Evolutionary conservation across 2,329 filamentous ascomycete species (phyloP).

Genomic region (Microascus cirrosus): DNA sequence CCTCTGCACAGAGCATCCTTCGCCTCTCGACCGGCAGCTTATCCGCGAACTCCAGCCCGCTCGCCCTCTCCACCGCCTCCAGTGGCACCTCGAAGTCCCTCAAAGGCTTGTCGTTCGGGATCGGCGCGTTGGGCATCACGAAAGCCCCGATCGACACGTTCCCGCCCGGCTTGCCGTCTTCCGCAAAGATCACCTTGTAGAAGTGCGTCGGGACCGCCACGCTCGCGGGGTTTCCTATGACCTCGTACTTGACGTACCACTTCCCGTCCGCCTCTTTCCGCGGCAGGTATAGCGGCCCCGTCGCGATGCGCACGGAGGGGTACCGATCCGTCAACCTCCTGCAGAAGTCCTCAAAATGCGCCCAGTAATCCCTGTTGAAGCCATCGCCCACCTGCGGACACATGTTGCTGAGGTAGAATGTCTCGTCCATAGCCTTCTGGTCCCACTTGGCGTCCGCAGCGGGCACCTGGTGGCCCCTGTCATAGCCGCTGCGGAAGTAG

Average conservation of each 20-base stretch:
- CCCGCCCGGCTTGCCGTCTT: constrained; percentile 60
- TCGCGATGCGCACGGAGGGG: constrained; percentile 82
- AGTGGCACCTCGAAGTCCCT: constrained; percentile 90
- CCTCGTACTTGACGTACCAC: constrained; percentile 92
- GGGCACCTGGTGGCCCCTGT: constrained; percentile 92
- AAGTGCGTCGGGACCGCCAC: constrained; percentile 97
- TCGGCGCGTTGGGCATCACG: constrained; percentile 83
- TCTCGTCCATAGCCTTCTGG: constrained; percentile 88
- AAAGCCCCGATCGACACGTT: constrained; percentile 88
- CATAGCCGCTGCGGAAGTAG: constrained; percentile 91
- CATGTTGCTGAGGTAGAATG: constrained; percentile 92
- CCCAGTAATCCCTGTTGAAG: constrained; percentile 99
- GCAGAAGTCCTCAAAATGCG: constrained; percentile 97
- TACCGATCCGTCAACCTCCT: constrained; percentile 69
- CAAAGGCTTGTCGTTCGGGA: constrained; percentile 78
- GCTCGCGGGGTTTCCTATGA: constrained; percentile 86
- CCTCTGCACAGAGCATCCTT: constrained; percentile 74
- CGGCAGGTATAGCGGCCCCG: constrained; percentile 86
- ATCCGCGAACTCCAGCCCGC: constrained; percentile 79
- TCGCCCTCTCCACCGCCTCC: constrained; percentile 84
- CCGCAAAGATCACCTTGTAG: constrained; percentile 97
- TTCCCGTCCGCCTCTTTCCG: constrained; percentile 78
- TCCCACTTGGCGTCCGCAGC: constrained; percentile 95
- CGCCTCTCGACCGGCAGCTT: constrained; percentile 65
- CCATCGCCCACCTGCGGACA: constrained; percentile 96